phyloP scores from a whole-genome alignment of 257 asterid species.

The Leonotis leonurus region DNA sequence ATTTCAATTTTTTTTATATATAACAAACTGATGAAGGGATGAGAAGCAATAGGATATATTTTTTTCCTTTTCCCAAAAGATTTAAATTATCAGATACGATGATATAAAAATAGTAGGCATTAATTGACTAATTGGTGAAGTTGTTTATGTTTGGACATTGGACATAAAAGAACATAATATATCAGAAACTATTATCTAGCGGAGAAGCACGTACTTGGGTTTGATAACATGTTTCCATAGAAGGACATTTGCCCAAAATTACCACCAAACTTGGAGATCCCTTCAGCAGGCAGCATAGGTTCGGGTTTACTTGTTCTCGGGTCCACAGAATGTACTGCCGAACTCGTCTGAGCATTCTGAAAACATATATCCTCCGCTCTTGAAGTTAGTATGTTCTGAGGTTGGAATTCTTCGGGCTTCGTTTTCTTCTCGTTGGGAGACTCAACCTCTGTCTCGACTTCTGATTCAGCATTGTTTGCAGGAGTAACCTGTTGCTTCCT shows the following conservation, averaged over 20 bases:
- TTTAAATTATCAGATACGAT: background rate
- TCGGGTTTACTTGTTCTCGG: slow-evolving; percentile 51
- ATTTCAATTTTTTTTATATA: too few species aligned
- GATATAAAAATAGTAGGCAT: too few species aligned
- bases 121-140: background rate
- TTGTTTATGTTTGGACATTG: background rate
- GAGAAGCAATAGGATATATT: background rate
- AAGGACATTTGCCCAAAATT: slow-evolving; percentile 59
- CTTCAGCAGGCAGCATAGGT: slow-evolving; percentile 58
- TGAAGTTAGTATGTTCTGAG: slow-evolving; percentile 40
- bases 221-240: slow-evolving; percentile 55
- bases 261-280: slow-evolving; percentile 53
- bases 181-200: background rate
- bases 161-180: background rate
- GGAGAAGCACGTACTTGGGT: slow-evolving; percentile 42
- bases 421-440: slow-evolving; percentile 84
- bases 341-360: slow-evolving; percentile 42
- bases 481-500: slow-evolving; percentile 75
- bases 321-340: slow-evolving; percentile 44
- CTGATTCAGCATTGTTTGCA: slow-evolving; percentile 62
- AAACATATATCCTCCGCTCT: slow-evolving; percentile 54
- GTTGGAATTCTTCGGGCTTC: slow-evolving; percentile 64
- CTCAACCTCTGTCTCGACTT: slow-evolving; percentile 91
- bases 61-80: background rate
- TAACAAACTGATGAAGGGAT: too few species aligned